Percentiles rank a stretch among this genome's conserved stretches.
These are phyloP conservation scores for Hyaloscypha variabilis DNA, from an alignment of 495 filamentous ascomycete species.

Conservation along the genomic window DNA sequence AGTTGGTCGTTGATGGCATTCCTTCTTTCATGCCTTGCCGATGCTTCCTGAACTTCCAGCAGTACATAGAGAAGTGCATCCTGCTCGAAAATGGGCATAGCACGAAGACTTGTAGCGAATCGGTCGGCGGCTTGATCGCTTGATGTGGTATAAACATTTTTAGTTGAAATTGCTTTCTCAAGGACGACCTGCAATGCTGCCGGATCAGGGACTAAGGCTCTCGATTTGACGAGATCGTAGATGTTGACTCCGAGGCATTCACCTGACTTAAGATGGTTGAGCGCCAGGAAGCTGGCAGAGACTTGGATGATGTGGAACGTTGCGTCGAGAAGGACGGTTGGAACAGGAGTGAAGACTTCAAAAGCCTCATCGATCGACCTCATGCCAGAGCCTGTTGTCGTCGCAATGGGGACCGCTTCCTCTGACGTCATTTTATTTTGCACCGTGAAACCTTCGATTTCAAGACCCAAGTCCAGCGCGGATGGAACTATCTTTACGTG, in stretches of 20 bases:
- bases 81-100: slow-evolving; percentile 55
- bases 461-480: neutral
- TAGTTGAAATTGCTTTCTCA: slow-evolving; percentile 46
- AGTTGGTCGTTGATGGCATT: slow-evolving; percentile 40
- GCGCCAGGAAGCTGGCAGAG: slow-evolving; percentile 49
- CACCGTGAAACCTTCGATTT: neutral
- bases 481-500: neutral
- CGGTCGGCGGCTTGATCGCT: slow-evolving; percentile 33
- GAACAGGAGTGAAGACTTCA: slow-evolving; percentile 51
- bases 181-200: slow-evolving; percentile 41
- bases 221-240: slow-evolving; percentile 41
- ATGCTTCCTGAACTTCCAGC: slow-evolving; percentile 44
- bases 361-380: slow-evolving; percentile 28
- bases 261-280: slow-evolving; percentile 40
- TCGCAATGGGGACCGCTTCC: neutral
- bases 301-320: slow-evolving; percentile 47
- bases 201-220: slow-evolving; percentile 41
- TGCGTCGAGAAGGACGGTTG: slow-evolving; percentile 52
- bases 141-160: slow-evolving; percentile 35
- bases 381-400: neutral
- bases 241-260: slow-evolving; percentile 47
- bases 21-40: slow-evolving; percentile 31
- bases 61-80: slow-evolving; percentile 51
- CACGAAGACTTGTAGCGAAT: slow-evolving; percentile 39
- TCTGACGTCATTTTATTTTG: slow-evolving; percentile 4